A percentile compares a stretch with the other conserved stretches of the same genome.
phyloP scores from a whole-genome alignment of 306 rosid genomes.

The Mimosa pudica region DNA sequence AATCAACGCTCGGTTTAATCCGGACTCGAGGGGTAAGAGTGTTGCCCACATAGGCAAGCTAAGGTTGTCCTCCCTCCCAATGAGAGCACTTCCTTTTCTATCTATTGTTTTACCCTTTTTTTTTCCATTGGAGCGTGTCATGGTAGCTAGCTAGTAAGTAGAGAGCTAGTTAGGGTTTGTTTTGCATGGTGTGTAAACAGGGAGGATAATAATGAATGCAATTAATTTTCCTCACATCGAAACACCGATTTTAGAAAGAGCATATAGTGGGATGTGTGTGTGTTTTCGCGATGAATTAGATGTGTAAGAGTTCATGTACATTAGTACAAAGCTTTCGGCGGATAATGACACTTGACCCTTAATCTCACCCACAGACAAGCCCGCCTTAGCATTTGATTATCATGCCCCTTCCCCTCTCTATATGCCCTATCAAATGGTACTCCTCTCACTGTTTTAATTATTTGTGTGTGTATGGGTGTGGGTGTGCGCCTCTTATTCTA shows the following conservation, averaged over 20 bases:
- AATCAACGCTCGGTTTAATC: too few relatives aligned
- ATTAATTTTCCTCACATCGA: conserved; percentile 1
- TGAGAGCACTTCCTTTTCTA: neutral
- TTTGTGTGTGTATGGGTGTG: neutral
- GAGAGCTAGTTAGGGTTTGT: conserved; percentile 1
- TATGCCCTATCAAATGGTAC: neutral
- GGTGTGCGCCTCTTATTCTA: neutral
- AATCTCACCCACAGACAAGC: conserved; percentile 32
- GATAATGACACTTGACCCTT: conserved; percentile 34
- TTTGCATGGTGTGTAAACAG: neutral
- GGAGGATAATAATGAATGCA: neutral
- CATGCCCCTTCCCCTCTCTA: neutral
- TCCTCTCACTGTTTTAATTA: neutral
- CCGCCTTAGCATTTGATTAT: conserved; percentile 29
- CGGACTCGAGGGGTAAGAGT: too few relatives aligned
- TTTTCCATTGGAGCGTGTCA: neutral
- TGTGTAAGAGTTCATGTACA: neutral
- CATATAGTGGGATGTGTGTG: neutral
- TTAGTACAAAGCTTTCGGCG: conserved; percentile 41
- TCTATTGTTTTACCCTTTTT: neutral
- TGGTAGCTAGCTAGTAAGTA: neutral
- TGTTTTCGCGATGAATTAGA: conserved; percentile 18
- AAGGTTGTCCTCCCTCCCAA: too few relatives aligned
- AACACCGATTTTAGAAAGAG: conserved; percentile 28
- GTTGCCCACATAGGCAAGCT: too few relatives aligned